A percentile compares a stretch with the other conserved stretches of the same genome.
phyloP scores from a whole-genome alignment of 768 basidiomycete species.

The Tulasnella sp. region DNA sequence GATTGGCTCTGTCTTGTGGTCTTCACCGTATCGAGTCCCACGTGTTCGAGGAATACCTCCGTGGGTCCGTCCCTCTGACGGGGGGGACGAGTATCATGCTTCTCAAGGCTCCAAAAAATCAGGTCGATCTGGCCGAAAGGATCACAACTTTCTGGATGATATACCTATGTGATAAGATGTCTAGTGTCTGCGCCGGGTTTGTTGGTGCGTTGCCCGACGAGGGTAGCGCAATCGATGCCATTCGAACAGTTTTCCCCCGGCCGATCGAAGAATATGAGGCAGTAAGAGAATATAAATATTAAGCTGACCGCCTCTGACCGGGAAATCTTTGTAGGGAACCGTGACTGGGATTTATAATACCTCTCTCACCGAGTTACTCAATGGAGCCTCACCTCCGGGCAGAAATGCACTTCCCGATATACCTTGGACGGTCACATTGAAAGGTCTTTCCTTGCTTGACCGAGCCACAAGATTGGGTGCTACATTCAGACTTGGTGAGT shows the following conservation, averaged over 20 bases:
- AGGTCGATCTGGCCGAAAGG: constrained; percentile 19
- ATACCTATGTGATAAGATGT: constrained; percentile 23
- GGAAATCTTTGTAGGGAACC: not conserved
- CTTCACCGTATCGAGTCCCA: constrained; percentile 39
- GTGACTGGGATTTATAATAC: not conserved
- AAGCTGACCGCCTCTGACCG: not conserved
- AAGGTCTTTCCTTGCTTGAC: constrained; percentile 9
- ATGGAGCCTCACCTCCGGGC: not conserved
- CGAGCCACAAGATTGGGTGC: constrained; percentile 5
- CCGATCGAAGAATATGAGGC: constrained; percentile 19
- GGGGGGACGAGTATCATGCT: not conserved
- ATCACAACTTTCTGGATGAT: constrained; percentile 28
- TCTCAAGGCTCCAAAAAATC: not conserved
- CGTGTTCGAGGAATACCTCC: not conserved
- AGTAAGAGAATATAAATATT: not conserved
- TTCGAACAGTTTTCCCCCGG: constrained; percentile 19
- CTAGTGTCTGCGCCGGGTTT: constrained; percentile 18
- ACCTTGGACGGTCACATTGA: not conserved
- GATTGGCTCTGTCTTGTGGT: constrained; percentile 68
- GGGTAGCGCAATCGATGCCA: not conserved
- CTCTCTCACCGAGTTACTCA: constrained; percentile 13
- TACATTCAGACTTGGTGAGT: constrained; percentile 4
- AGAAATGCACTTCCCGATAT: not conserved
- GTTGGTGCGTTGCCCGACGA: constrained; percentile 19
- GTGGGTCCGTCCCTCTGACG: not conserved